Conservation (phyloP, 2,329 filamentous ascomycete species). For the Aspergillus sojae region DNA sequence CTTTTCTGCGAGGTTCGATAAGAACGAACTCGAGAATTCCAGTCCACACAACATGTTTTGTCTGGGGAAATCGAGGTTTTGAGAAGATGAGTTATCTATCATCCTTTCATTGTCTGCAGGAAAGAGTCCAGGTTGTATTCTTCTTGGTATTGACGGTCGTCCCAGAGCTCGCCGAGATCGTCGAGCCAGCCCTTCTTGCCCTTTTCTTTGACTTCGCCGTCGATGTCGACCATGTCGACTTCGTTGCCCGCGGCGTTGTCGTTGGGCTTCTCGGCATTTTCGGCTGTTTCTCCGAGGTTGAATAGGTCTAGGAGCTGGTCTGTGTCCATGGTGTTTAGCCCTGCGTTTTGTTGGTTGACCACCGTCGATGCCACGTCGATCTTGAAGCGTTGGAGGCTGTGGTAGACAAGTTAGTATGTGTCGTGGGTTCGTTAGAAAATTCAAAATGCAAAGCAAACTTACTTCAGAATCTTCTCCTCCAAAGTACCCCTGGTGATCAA, state of each 20-base stretch:
- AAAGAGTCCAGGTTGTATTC: constrained; percentile 96
- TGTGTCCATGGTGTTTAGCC: constrained; percentile 93
- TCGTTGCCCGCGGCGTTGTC: constrained; percentile 56
- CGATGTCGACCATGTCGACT: constrained; percentile 84
- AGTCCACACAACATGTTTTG: not conserved
- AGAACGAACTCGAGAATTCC: not conserved
- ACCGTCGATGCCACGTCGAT: constrained; percentile 98
- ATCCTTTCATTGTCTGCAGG: constrained; percentile 83
- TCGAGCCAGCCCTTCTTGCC: constrained; percentile 97
- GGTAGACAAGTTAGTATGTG: constrained; percentile 20
- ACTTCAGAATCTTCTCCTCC: constrained; percentile 95
- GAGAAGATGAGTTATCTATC: constrained; percentile 14
- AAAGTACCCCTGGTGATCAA: constrained; percentile 93
- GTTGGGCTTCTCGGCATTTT: constrained; percentile 61
- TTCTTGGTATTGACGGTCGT: constrained; percentile 96
- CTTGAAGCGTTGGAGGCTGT: constrained; percentile 95
- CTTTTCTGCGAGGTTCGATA: not conserved
- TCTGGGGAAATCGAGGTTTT: not conserved
- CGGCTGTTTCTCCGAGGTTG: constrained; percentile 74
- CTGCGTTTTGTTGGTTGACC: constrained; percentile 98
- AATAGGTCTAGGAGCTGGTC: constrained; percentile 97
- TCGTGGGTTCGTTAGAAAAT: not conserved
- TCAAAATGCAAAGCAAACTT: constrained; percentile 35
- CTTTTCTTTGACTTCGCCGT: constrained; percentile 88
- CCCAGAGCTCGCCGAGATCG: constrained; percentile 94